Evolutionary conservation across 2,329 filamentous ascomycete genomes (phyloP), one percentile per base, ranked within the genome.

Genomic region (Fusarium nelsonii): DNA sequence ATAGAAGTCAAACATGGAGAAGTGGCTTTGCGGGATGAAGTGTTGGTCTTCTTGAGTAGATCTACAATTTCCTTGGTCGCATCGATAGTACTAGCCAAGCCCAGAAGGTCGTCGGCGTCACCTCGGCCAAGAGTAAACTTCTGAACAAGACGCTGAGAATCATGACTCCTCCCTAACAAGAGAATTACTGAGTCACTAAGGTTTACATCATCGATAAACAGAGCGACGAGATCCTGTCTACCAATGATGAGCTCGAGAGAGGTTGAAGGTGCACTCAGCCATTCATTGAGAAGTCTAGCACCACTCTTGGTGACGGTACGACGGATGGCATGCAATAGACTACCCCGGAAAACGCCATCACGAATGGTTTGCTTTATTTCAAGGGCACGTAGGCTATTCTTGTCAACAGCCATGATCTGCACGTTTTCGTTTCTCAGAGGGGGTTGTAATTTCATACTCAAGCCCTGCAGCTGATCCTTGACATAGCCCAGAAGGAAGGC

Each of bases 51-150:
- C 41, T 73, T 63, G 4, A 88, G 81, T 30, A 88, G 78, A 30
- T 77, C 73, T 2, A 87, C 82, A 44, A 97, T 89, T 18, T 90
- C 86, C 57, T 88, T 85, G 6, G 92, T 94, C 8, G 92, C 90
- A 52, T 87, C 80, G 63, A 98, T 92, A 1, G 96, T 97, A 70
- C 87, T 91, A 2, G 93, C 92, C 15, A 99, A 84, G 50, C 89
- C 91, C 43, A 98, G 83, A 37, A 99, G 85, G 78, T 98, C 96
- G 76, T 98, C 95, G 2, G 95, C 87, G 74, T 97, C 92, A n/a
- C 95, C 96, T 67, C 93, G 88, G 12, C 95, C 94, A 10, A 98
- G 87, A 1, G 95, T 92, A 78, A 99, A 98, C 76, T 96, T 97
- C 75, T 98, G 96, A 3, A 97, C 90, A 4, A 99, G 84, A 2